phyloP scores from a whole-genome alignment of 495 filamentous ascomycete genomes.

The Eremomyces bilateralis region DNA sequence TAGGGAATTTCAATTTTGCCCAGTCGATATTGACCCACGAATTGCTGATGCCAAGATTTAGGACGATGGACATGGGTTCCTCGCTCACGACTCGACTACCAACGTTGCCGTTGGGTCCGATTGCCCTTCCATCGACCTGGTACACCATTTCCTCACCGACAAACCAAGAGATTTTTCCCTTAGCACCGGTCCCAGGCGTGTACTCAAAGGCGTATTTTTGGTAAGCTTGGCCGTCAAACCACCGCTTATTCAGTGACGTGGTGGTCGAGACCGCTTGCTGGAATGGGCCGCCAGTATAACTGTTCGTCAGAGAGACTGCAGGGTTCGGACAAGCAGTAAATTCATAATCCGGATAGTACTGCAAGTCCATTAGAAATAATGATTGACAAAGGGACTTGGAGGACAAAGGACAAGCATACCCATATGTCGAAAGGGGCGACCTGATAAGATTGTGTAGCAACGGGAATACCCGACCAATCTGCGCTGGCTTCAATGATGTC shows the following conservation, averaged over 20 bases:
- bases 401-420: slow-evolving; percentile 9
- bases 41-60: slow-evolving; percentile 15
- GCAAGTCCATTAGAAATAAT: too few relatives aligned
- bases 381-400: neutral
- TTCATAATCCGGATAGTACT: slow-evolving; percentile 2
- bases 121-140: slow-evolving; percentile 10
- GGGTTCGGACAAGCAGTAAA: slow-evolving; percentile 12
- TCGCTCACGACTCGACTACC: slow-evolving; percentile 13
- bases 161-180: slow-evolving; percentile 14
- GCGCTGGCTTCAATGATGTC: slow-evolving; percentile 16
- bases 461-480: slow-evolving; percentile 3
- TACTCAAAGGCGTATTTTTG: slow-evolving; percentile 19
- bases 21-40: slow-evolving; percentile 12
- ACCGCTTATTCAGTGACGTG: slow-evolving; percentile 15
- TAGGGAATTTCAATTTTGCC: slow-evolving; percentile 10
- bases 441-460: slow-evolving; percentile 15
- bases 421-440: slow-evolving; percentile 17
- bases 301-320: slow-evolving; percentile 9
- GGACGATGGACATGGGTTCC: slow-evolving; percentile 15
- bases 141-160: slow-evolving; percentile 12
- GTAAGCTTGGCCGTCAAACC: slow-evolving; percentile 16
- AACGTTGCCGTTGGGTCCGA: slow-evolving; percentile 17
- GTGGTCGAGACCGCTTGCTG: slow-evolving; percentile 16
- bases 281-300: slow-evolving; percentile 13
- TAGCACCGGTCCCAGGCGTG: slow-evolving; percentile 9